Evolutionary conservation across 441 rosid species (phyloP).

Genomic region (Mallotus repandus): DNA sequence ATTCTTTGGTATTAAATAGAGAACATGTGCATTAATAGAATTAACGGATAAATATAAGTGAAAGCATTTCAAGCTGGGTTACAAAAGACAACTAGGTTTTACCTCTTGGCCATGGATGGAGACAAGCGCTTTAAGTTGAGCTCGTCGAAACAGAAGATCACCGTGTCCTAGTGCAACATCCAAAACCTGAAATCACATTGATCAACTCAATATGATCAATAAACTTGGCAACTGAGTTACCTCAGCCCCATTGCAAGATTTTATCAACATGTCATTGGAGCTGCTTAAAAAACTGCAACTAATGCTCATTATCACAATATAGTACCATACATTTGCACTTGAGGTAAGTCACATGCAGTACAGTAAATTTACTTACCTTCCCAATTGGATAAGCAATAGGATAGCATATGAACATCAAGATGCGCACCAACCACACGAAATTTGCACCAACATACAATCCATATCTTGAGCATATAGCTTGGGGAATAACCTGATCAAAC

Average conservation of each 20-base stretch:
- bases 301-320: neutral
- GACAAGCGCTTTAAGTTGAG: slow-evolving; percentile 94
- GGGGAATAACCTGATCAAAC: slow-evolving; percentile 77
- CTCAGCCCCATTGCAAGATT: neutral
- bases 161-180: slow-evolving; percentile 81
- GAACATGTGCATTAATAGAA: too few relatives aligned
- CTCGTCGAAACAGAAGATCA: slow-evolving; percentile 82
- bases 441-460: slow-evolving; percentile 92
- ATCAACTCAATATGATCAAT: slow-evolving; percentile 16
- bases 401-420: slow-evolving; percentile 80
- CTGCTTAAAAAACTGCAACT: neutral
- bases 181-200: slow-evolving; percentile 49
- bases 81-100: slow-evolving; percentile 22
- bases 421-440: slow-evolving; percentile 74
- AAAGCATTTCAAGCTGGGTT: neutral
- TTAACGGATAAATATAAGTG: too few relatives aligned
- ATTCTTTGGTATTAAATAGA: neutral
- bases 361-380: slow-evolving; percentile 43
- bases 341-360: neutral
- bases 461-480: slow-evolving; percentile 88
- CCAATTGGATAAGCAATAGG: slow-evolving; percentile 95
- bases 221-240: slow-evolving; percentile 8
- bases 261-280: too few relatives aligned
- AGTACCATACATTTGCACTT: neutral
- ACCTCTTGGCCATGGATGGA: slow-evolving; percentile 95